Evolutionary conservation across 306 rosid species (phyloP).

Genomic region (Fragaria ananassa): DNA sequence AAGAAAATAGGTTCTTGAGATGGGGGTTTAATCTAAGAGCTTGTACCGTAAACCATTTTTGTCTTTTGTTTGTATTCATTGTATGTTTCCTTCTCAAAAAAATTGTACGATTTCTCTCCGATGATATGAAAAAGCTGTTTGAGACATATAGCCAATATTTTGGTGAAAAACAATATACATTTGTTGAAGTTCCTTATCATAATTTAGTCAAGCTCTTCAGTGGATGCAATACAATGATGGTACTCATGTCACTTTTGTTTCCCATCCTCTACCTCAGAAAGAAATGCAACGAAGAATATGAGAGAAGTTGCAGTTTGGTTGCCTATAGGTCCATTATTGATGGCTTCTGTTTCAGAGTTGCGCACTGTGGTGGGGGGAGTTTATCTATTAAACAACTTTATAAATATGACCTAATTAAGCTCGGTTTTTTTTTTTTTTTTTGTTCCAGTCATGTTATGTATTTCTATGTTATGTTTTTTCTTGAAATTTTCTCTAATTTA

Average conservation of each 20-base stretch:
- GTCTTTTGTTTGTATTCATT: slow-evolving; percentile 38
- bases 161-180: not conserved
- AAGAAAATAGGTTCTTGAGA: slow-evolving; percentile 40
- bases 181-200: not conserved
- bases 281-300: not conserved
- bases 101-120: slow-evolving; percentile 27
- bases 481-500: too few relatives aligned
- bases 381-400: not conserved
- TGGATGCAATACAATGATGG: not conserved
- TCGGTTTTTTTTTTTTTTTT: too few relatives aligned
- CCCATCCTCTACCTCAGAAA: not conserved
- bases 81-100: slow-evolving; percentile 14
- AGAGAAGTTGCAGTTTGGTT: not conserved
- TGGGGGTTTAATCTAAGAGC: slow-evolving; percentile 44
- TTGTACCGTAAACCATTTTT: slow-evolving; percentile 34
- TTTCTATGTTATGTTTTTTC: too few relatives aligned
- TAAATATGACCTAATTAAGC: too few relatives aligned
- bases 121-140: slow-evolving; percentile 41
- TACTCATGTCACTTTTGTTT: not conserved
- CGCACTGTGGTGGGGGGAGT: not conserved
- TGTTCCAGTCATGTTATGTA: too few relatives aligned
- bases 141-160: slow-evolving; percentile 22
- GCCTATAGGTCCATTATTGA: not conserved
- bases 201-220: not conserved
- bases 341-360: not conserved